Evolutionary conservation across 139 green algal species (phyloP).

Genomic region (Klebsormidium nitens): DNA sequence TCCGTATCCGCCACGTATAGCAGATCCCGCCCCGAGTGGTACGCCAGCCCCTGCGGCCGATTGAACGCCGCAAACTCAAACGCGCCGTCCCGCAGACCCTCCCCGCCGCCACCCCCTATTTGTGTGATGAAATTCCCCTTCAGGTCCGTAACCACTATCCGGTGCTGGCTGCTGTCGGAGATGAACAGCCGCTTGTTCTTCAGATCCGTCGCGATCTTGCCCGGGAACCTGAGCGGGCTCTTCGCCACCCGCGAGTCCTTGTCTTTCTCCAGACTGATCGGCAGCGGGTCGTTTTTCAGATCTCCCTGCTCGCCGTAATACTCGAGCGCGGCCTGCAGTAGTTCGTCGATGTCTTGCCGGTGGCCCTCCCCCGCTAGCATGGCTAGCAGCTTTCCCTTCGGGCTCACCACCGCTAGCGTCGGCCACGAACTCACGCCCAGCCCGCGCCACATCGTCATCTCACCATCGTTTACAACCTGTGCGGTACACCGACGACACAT

Average conservation of each 20-base stretch:
- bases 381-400: constrained; percentile 48
- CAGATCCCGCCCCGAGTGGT: constrained; percentile 20
- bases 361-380: constrained; percentile 62
- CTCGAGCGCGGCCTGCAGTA: constrained; percentile 60
- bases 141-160: constrained; percentile 61
- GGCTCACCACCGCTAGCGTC: constrained; percentile 59
- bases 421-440: constrained; percentile 66
- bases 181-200: constrained; percentile 61
- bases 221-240: constrained; percentile 58
- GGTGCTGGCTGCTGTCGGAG: constrained; percentile 68
- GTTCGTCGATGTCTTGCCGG: constrained; percentile 61
- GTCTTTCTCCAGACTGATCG: constrained; percentile 56
- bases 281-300: constrained; percentile 56
- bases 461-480: constrained; percentile 58
- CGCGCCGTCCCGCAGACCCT: constrained; percentile 56
- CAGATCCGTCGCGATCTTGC: constrained; percentile 62
- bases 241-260: constrained; percentile 42
- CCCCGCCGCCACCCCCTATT: constrained; percentile 58
- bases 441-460: constrained; percentile 62
- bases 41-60: constrained; percentile 52
- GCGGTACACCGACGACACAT: no score
- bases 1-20: constrained; percentile 73
- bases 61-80: constrained; percentile 53
- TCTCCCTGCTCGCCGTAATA: constrained; percentile 56
- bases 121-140: constrained; percentile 52